Base-by-base conservation (phyloP, 495 filamentous ascomycete genomes). In the Sordaria brevicollis region DNA sequence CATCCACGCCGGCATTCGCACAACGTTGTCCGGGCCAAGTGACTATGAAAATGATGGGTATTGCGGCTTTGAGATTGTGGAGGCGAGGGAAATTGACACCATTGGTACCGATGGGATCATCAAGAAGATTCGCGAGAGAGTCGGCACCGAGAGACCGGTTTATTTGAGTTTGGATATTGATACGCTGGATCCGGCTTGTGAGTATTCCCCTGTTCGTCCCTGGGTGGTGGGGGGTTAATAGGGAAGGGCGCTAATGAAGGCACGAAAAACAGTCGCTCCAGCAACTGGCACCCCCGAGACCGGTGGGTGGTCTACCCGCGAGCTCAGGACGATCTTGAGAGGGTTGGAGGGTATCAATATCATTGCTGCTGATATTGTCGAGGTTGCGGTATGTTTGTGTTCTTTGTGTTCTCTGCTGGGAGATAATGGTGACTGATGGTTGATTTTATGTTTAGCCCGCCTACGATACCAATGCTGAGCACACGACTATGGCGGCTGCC, bases 401-500 rank as follows among this genome's bases (percentile, higher is more conserved):
- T n/a, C n/a, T n/a, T 66, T 33, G 25, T 13, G 29, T 25, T 9
- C n/a, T 21, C 4, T 66, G 17, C 21, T 19, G 10, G 34, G 8
- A 15, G 2, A 39, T 11, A 37, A 35, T 25, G 10, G 4, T 35
- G 17, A n/a, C n/a, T 68, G 36, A 5, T 10, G 36, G 54, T 49
- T 35, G 13, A 21, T n/a, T 39, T 7, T 36, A 4, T 7, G 3
- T 57, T 2, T 86, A 91, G 72, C 93, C 93, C 8, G 91, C 92
- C 4, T 96, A 96, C 77, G 93, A 96, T 77, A 93, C 92, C 35
- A 90, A 89, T 70, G 92, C 90, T 1, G 93, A 96, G 84, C 89
- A 90, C 74, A 96, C 93, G 13, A 92, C 92, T 35, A 86, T 96
- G 80, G 91, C 91, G 9, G 93, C 91, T 3, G 91, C 92, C 5